Evolutionary conservation across 1,284 basidiomycete genomes (phyloP).

Genomic region (Ustilago trichophora): DNA sequence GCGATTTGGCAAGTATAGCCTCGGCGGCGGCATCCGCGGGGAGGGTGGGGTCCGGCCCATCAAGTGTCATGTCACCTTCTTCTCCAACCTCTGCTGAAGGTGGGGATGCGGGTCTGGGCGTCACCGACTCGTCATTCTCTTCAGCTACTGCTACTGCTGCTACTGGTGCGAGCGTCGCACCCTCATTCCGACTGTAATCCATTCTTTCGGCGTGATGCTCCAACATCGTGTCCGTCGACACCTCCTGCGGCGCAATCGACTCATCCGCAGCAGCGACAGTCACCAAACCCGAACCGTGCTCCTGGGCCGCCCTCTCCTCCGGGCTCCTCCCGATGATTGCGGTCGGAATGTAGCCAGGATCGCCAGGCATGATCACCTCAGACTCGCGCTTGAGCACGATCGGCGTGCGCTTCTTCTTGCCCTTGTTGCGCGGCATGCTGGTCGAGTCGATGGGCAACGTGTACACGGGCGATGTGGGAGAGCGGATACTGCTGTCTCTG

Average conservation of each 20-base stretch:
- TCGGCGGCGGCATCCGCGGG: neutral
- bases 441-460: slow-evolving; percentile 43
- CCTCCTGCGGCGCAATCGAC: too few relatives aligned
- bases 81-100: neutral
- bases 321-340: slow-evolving; percentile 19
- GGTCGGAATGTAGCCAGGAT: slow-evolving; percentile 18
- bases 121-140: slow-evolving; percentile 4
- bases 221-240: slow-evolving; percentile 10
- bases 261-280: too few relatives aligned
- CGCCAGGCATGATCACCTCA: slow-evolving; percentile 35
- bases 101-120: slow-evolving; percentile 6
- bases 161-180: neutral
- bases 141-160: neutral
- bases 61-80: neutral
- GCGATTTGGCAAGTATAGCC: too few relatives aligned
- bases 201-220: slow-evolving; percentile 1
- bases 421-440: slow-evolving; percentile 14
- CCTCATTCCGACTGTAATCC: slow-evolving; percentile 5
- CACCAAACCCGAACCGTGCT: too few relatives aligned
- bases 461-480: slow-evolving; percentile 22
- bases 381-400: slow-evolving; percentile 46
- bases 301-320: too few relatives aligned
- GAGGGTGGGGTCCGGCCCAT: slow-evolving; percentile 1
- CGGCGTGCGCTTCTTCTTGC: slow-evolving; percentile 32
- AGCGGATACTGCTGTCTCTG: slow-evolving; percentile 23